phyloP scores from a whole-genome alignment of 257 asterid species.

The Eucommia ulmoides region DNA sequence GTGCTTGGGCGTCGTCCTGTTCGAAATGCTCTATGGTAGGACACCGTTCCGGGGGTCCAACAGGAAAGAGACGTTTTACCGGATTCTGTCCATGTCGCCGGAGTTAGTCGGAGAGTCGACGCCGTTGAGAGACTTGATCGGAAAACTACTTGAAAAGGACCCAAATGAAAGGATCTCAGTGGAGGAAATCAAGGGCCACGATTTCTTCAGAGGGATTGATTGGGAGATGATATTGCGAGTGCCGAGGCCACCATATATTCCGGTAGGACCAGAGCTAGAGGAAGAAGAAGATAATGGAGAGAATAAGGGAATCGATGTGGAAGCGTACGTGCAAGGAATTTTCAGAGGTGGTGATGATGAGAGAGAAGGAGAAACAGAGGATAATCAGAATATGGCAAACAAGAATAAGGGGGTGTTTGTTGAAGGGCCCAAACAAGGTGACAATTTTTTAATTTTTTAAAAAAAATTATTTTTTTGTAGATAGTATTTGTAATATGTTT shows the following conservation, averaged over 20 bases:
- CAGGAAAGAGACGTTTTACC: conserved; percentile 58
- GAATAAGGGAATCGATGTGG: conserved; percentile 52
- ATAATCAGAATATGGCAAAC: conserved; percentile 8
- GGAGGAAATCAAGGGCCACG: too few relatives aligned
- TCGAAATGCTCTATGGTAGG: conserved; percentile 84
- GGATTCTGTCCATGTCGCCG: conserved; percentile 39
- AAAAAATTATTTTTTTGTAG: too few relatives aligned
- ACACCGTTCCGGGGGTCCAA: conserved; percentile 96
- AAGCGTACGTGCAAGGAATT: conserved; percentile 50
- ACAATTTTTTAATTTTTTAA: background rate
- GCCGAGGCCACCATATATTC: conserved; percentile 84
- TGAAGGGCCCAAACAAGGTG: background rate
- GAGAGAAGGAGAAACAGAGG: conserved; percentile 6
- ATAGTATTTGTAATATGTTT: too few relatives aligned
- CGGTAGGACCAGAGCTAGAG: conserved; percentile 24
- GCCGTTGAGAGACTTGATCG: conserved; percentile 71
- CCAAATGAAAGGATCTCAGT: conserved; percentile 46
- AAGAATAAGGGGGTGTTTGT: background rate
- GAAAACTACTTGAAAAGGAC: conserved; percentile 67
- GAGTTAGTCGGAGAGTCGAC: conserved; percentile 60
- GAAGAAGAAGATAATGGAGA: conserved; percentile 37
- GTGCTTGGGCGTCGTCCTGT: conserved; percentile 67
- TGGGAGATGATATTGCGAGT: conserved; percentile 57
- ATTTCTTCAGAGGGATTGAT: conserved; percentile 45
- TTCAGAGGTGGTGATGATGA: conserved; percentile 26